phyloP scores from a whole-genome alignment of 352 stramenopile species.

The Phytophthora tentaculata region DNA sequence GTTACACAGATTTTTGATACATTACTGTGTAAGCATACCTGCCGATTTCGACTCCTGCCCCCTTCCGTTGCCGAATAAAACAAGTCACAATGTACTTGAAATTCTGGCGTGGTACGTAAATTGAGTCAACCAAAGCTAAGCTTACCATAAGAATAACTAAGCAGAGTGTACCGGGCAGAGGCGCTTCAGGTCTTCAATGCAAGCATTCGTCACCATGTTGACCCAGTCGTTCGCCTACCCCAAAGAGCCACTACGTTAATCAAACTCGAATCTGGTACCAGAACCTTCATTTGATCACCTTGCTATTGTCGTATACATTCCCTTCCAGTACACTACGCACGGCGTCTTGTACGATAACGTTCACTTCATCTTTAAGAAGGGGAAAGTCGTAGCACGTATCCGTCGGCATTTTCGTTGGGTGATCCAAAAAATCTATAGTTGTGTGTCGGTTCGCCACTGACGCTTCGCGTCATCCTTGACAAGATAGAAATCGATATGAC shows the following conservation, averaged over 20 bases:
- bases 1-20: no score
- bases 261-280: neutral
- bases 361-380: conserved; percentile 76
- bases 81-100: conserved; percentile 89
- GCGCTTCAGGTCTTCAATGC: conserved; percentile 68
- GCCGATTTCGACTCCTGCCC: conserved; percentile 62
- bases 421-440: conserved; percentile 12
- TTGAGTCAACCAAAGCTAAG: neutral
- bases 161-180: conserved; percentile 54
- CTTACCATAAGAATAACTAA: no score
- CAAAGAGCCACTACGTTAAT: neutral
- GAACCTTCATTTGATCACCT: conserved; percentile 39
- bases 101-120: conserved; percentile 46
- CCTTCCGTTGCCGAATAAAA: conserved; percentile 70
- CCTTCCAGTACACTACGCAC: conserved; percentile 76
- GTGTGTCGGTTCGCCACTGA: conserved; percentile 29
- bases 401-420: conserved; percentile 26
- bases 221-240: conserved; percentile 69
- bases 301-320: conserved; percentile 79
- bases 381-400: conserved; percentile 76
- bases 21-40: no score
- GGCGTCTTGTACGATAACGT: conserved; percentile 73
- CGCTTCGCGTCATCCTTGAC: conserved; percentile 13
- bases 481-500: conserved; percentile 13
- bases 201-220: conserved; percentile 68